Evolutionary conservation across 2,329 filamentous ascomycete species (phyloP).

Genomic region (Ophiocordyceps camponoti-leonardi): DNA sequence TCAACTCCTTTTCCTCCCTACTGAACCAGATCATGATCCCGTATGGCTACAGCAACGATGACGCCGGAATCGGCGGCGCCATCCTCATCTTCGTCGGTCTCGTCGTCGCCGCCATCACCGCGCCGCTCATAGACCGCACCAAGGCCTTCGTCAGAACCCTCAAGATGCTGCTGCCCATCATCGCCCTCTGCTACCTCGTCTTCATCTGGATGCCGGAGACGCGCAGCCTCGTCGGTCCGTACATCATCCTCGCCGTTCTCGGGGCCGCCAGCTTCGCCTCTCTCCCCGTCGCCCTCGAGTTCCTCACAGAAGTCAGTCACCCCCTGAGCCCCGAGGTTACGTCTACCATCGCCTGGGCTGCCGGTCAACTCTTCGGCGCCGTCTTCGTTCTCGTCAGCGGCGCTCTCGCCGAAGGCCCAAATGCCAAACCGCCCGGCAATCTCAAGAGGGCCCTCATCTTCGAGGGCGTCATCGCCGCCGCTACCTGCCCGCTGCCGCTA

Average conservation of each 20-base stretch:
- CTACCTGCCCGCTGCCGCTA: slow-evolving; percentile 49
- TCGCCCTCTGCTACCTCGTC: slow-evolving; percentile 54
- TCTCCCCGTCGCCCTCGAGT: slow-evolving; percentile 74
- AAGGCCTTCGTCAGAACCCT: slow-evolving; percentile 63
- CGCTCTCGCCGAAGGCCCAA: slow-evolving; percentile 41
- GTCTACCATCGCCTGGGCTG: slow-evolving; percentile 68
- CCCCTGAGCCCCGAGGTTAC: slow-evolving; percentile 77
- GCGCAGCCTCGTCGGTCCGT: slow-evolving; percentile 47
- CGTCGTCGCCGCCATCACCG: slow-evolving; percentile 54
- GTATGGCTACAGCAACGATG: slow-evolving; percentile 66
- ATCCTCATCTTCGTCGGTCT: slow-evolving; percentile 82
- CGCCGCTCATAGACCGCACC: slow-evolving; percentile 69
- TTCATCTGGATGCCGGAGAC: slow-evolving; percentile 64
- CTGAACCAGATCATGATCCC: slow-evolving; percentile 81
- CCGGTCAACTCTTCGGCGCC: slow-evolving; percentile 71
- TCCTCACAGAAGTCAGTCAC: slow-evolving; percentile 71
- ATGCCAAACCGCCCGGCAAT: slow-evolving; percentile 43
- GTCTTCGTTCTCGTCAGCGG: slow-evolving; percentile 73
- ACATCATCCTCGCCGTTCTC: slow-evolving; percentile 56
- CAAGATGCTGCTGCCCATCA: slow-evolving; percentile 56
- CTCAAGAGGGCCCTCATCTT: slow-evolving; percentile 68
- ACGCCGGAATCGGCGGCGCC: slow-evolving; percentile 80
- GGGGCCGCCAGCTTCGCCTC: slow-evolving; percentile 68
- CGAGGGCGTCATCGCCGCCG: slow-evolving; percentile 52
- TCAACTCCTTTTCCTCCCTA: slow-evolving; percentile 79